These are phyloP conservation scores for Drechslerella stenobrocha DNA, from an alignment of 2,329 filamentous ascomycete species.

Conservation along the genomic window DNA sequence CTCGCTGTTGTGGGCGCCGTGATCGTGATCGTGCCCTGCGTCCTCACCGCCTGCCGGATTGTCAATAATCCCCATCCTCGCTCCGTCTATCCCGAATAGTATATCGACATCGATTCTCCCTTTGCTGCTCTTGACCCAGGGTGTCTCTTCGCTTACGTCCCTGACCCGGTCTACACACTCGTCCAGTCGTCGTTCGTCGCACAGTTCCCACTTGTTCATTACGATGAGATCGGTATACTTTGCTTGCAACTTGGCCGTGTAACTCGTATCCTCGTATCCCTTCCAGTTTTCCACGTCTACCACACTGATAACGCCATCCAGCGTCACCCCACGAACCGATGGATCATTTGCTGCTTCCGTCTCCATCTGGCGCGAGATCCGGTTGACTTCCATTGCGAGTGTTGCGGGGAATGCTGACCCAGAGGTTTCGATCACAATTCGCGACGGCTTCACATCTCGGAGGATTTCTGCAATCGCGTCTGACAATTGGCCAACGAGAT, in stretches of 20 bases:
- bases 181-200: constrained; percentile 70
- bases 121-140: constrained; percentile 81
- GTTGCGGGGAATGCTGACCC: constrained; percentile 88
- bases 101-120: constrained; percentile 78
- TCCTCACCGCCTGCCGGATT: constrained; percentile 57
- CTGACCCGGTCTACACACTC: constrained; percentile 68
- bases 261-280: constrained; percentile 87
- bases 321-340: constrained; percentile 63
- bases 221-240: constrained; percentile 87
- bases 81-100: constrained; percentile 81
- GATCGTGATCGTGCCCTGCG: constrained; percentile 51
- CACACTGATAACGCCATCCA: constrained; percentile 87
- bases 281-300: constrained; percentile 95
- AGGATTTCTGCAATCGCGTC: constrained; percentile 75
- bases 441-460: constrained; percentile 66
- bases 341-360: constrained; percentile 49
- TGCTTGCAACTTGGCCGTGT: constrained; percentile 85
- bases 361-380: constrained; percentile 70
- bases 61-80: constrained; percentile 63
- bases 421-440: constrained; percentile 91
- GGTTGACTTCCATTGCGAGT: constrained; percentile 85
- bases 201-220: constrained; percentile 88
- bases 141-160: constrained; percentile 69
- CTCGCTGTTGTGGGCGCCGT: constrained; percentile 52
- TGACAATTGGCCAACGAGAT: constrained; percentile 87